Base-by-base conservation (phyloP, 768 basidiomycete genomes). In the Termitomyces sp. region DNA sequence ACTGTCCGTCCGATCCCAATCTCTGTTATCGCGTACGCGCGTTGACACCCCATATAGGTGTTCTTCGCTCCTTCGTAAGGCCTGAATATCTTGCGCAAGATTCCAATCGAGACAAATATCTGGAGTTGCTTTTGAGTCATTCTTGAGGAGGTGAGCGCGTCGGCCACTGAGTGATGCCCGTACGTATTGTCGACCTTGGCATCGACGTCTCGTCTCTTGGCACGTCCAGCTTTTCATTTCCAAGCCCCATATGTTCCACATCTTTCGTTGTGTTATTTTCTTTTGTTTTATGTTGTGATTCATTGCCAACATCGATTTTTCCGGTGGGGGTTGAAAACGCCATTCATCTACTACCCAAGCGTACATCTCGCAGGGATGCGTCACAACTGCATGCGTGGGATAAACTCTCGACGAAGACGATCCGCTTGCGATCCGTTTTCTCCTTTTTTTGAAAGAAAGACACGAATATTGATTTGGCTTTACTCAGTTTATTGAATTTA, bases 31-130 rank as follows among this genome's bases (percentile, higher is more conserved):
- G 30, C 53, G 41, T 53, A 44, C 30, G 15, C 47, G 50, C 40
- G 60, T 60, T 60, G 56, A 58, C 57, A 50, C 51, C 53, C 37
- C n/a, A 49, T 54, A 51, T 46, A 60, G 59, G 59, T 60, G 53
- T 22, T 54, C 21, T 44, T 9, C 35, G 38, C 21, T 5, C 5
- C 19, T 50, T 21, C 42, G 17, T 55, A 26, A 55, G 47, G 30
- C 45, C 10, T 48, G 30, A 22, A 22, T 26, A 52, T 35, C 21
- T 9, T 42, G 6, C 30, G 19, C 42, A 26, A 8, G 50, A 6
- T 24, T 35, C 14, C 5, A 30, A 9, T 1, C 24, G 17, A 32
- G 9, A 9, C 15, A 26, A 35, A 26, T 9, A 17, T 34, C 21
- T 49, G 17, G 9, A 7, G 19, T 21, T 24, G 42, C 14, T 43